Evolutionary conservation across 148 eudicot genomes (phyloP).

Genomic region (Camellia japonica): DNA sequence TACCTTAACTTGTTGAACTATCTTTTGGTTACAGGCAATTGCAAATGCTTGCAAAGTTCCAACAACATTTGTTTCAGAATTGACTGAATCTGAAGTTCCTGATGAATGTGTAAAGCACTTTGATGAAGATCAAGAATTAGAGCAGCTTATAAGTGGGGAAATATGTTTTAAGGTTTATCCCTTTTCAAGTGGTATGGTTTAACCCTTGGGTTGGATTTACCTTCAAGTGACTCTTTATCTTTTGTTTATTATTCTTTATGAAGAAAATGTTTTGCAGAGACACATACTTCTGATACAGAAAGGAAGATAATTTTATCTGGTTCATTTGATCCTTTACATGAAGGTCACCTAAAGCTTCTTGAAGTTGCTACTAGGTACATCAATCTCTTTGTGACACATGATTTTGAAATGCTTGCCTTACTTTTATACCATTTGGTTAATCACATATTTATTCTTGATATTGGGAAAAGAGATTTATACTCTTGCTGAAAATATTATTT

Average conservation of each 20-base stretch:
- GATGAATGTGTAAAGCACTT: slow-evolving; percentile 47
- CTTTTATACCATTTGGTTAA: not conserved
- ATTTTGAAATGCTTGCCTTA: slow-evolving; percentile 3
- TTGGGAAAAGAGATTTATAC: not conserved
- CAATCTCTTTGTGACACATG: slow-evolving; percentile 5
- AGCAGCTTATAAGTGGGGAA: slow-evolving; percentile 75
- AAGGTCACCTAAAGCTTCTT: slow-evolving; percentile 88
- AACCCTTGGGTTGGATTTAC: not conserved
- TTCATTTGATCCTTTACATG: slow-evolving; percentile 92
- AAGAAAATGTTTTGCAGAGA: slow-evolving; percentile 49
- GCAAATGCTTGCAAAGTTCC: slow-evolving; percentile 68
- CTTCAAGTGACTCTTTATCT: slow-evolving; percentile 8
- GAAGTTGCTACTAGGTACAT: slow-evolving; percentile 80
- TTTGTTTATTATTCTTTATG: slow-evolving; percentile 21
- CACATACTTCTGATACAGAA: slow-evolving; percentile 35
- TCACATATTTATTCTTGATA: not conserved
- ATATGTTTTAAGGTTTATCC: slow-evolving; percentile 79
- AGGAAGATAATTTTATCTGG: slow-evolving; percentile 87
- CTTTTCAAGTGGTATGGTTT: slow-evolving; percentile 65
- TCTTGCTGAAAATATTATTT: not conserved
- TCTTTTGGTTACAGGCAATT: slow-evolving; percentile 51
- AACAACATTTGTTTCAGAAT: slow-evolving; percentile 31
- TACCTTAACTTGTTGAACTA: slow-evolving; percentile 1
- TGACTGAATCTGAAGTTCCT: slow-evolving; percentile 54
- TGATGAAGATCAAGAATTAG: slow-evolving; percentile 73